A percentile compares a stretch with the other conserved stretches of the same genome.
Evolutionary conservation across 352 stramenopile genomes (phyloP).

Genomic region (Globisporangium camurandrum): DNA sequence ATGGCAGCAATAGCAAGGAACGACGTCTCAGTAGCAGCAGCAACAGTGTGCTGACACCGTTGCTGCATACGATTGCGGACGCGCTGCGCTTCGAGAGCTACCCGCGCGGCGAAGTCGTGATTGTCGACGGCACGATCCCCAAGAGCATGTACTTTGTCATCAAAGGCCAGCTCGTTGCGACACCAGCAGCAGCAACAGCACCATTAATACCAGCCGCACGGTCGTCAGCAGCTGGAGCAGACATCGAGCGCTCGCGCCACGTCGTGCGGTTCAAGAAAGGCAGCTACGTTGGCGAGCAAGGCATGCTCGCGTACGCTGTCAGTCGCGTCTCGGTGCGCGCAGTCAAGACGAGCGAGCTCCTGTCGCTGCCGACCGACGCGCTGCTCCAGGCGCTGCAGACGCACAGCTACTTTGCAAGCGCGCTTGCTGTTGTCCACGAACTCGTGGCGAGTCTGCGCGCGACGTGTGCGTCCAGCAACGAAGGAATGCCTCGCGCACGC

Average conservation of each 20-base stretch:
- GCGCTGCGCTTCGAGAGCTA: conserved; percentile 59
- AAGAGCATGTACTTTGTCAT: conserved; percentile 74
- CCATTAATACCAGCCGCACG: too few species aligned
- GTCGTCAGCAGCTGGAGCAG: conserved; percentile 1
- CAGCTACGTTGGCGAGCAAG: conserved; percentile 54
- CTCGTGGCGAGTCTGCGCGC: conserved; percentile 7
- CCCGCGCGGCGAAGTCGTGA: conserved; percentile 47
- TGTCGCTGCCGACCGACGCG: conserved; percentile 8
- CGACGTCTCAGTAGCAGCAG: too few species aligned
- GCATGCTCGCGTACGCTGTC: conserved; percentile 50
- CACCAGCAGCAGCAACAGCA: background rate
- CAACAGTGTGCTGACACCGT: conserved; percentile 22
- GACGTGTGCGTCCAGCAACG: background rate
- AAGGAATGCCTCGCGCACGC: conserved; percentile 5
- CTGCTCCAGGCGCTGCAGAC: conserved; percentile 14
- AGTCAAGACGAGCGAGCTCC: conserved; percentile 15
- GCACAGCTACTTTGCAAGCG: conserved; percentile 14
- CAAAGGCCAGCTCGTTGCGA: conserved; percentile 31
- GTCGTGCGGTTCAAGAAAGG: conserved; percentile 27
- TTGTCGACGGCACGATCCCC: conserved; percentile 54
- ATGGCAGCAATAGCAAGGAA: too few species aligned
- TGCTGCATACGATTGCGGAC: conserved; percentile 37
- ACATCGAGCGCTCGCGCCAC: conserved; percentile 1
- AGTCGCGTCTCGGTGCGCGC: conserved; percentile 13
- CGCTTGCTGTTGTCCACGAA: conserved; percentile 13